Conservation (phyloP, 2,329 filamentous ascomycete species). For the Helotiales sp. region DNA sequence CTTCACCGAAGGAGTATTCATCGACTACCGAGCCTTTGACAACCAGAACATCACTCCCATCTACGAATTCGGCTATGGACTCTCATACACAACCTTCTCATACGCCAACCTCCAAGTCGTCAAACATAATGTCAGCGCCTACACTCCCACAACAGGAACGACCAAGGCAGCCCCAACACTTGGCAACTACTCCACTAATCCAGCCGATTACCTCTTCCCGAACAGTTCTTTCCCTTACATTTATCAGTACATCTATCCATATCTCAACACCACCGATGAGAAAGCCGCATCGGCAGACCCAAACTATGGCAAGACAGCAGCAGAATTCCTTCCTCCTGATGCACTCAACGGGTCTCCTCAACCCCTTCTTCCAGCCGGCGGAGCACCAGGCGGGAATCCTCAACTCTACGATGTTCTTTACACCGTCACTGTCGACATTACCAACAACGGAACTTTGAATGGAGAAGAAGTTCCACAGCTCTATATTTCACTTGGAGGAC, state of each 20-base stretch:
- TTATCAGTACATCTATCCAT: conserved; percentile 55
- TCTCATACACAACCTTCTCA: conserved; percentile 77
- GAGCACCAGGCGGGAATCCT: conserved; percentile 54
- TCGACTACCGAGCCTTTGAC: conserved; percentile 80
- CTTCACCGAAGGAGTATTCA: conserved; percentile 77
- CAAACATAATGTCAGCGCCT: conserved; percentile 21
- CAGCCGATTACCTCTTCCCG: conserved; percentile 70
- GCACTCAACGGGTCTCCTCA: conserved; percentile 47
- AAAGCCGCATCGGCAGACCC: conserved; percentile 49
- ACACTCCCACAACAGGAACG: conserved; percentile 56
- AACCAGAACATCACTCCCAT: conserved; percentile 61
- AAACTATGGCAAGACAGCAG: conserved; percentile 30
- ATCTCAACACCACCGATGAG: conserved; percentile 48
- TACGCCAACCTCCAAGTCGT: conserved; percentile 65
- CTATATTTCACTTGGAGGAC: conserved; percentile 79
- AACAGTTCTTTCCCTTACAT: conserved; percentile 48
- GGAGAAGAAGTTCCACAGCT: conserved; percentile 61
- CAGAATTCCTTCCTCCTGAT: conserved; percentile 42
- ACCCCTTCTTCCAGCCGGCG: conserved; percentile 47
- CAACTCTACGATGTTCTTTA: conserved; percentile 55
- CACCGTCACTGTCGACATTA: conserved; percentile 52
- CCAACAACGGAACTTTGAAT: conserved; percentile 52
- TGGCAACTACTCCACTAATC: conserved; percentile 60
- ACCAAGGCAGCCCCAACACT: conserved; percentile 64
- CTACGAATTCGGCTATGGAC: conserved; percentile 79